Base-by-base conservation (phyloP, 2,329 filamentous ascomycete species). In the Colletotrichum sidae region DNA sequence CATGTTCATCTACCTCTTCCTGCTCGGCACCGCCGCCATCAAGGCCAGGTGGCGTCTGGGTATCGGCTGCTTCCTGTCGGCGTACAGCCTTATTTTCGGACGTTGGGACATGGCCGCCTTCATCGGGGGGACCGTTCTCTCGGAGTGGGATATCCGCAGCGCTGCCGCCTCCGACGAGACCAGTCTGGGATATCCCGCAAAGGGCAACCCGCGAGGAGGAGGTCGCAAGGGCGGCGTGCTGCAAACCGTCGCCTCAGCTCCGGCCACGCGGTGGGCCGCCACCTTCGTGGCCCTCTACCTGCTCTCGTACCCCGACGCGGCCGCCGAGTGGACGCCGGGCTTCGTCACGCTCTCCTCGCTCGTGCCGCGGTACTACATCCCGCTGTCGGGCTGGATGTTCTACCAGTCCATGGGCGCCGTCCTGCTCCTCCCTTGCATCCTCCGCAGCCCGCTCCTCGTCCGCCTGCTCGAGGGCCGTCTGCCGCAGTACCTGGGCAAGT, bases 71-170 rank as follows among this genome's bases (percentile, higher is more conserved):
- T 66, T 72, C 6, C 66, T 80, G 3, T 73, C 76, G 1, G 70
- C 70, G 0, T 80, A 79, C 68, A 77, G 75, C 39, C 45, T 80
- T 17, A 51, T 66, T 0, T 61, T 80, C 4, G 76, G 76, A 3
- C 70, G 78, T 7, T 80, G 78, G 78, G 78, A 80, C n/a, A 77
- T 80, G 70, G 75, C 75, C 17, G 75, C 73, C 1, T 80, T 80
- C 56, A 46, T 80, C 59, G 78, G 76, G 13, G 78, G 78, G 9
- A 74, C 74, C 50, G 47, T 78, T 7, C 69, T 78, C 25, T 79
- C 78, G 0, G 78, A 80, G 49, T 49, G 77, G 12, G 77, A 80
- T 58, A 74, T 79, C 9, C 68, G 73, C 8, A 69, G 69, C 9
- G 64, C 70, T 1, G 46, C 55, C 10, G 47, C 42, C n/a, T 13